Conservation (phyloP, 768 basidiomycete genomes). For the Tulasnella sp. region DNA sequence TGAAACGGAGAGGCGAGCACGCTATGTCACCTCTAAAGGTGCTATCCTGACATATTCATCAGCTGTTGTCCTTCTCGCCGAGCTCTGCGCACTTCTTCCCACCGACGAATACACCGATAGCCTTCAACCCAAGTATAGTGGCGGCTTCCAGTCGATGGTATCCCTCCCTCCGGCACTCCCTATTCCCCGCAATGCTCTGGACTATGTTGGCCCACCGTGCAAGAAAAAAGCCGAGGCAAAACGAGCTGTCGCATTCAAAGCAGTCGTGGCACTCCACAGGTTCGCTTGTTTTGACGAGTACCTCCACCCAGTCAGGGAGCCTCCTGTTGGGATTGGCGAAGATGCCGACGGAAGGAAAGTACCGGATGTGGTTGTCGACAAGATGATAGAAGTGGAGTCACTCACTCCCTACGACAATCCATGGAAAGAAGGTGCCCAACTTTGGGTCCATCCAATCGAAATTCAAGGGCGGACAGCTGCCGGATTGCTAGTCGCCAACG, state of each 20-base stretch:
- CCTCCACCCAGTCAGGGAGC: constrained; percentile 63
- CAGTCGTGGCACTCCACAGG: constrained; percentile 61
- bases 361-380: constrained; percentile 48
- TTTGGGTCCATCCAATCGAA: constrained; percentile 62
- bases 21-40: constrained; percentile 68
- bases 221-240: constrained; percentile 72
- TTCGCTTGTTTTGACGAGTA: constrained; percentile 80
- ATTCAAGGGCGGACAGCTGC: constrained; percentile 50
- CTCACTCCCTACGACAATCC: constrained; percentile 49
- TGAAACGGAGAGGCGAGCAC: constrained; percentile 50
- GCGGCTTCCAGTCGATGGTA: constrained; percentile 55
- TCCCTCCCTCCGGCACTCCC: constrained; percentile 64
- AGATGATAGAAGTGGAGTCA: constrained; percentile 45
- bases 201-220: constrained; percentile 52
- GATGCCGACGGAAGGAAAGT: constrained; percentile 52
- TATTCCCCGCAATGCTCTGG: constrained; percentile 50
- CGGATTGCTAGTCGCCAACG: constrained; percentile 65
- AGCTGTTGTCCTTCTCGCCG: constrained; percentile 63
- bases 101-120: constrained; percentile 62
- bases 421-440: constrained; percentile 47
- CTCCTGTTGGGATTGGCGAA: constrained; percentile 47
- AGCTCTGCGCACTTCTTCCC: constrained; percentile 74
- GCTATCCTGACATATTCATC: constrained; percentile 78
- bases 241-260: constrained; percentile 75
- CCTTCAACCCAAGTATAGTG: constrained; percentile 54